phyloP scores from a whole-genome alignment of 176 grass and related monocot species.

The Aechmea fasciata region DNA sequence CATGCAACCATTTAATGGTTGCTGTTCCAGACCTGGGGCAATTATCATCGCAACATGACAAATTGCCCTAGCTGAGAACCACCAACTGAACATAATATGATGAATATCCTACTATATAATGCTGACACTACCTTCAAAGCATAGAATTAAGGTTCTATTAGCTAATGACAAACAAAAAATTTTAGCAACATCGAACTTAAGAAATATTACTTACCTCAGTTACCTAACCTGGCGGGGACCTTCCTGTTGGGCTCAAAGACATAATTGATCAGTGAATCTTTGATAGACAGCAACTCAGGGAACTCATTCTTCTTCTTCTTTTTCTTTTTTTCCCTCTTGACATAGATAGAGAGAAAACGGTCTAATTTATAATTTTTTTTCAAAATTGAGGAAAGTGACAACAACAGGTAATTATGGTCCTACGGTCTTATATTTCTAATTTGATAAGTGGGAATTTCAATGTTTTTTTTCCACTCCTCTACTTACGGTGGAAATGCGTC shows the following conservation, averaged over 20 bases:
- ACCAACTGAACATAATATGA: conserved; percentile 11
- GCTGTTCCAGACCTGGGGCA: conserved; percentile 23
- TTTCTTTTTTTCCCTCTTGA: too few relatives aligned
- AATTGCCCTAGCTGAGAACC: conserved; percentile 18
- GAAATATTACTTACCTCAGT: conserved; percentile 11
- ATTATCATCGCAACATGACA: conserved; percentile 8
- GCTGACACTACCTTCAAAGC: not conserved
- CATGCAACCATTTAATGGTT: too few relatives aligned
- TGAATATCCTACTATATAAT: conserved; percentile 5
- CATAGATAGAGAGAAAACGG: too few relatives aligned
- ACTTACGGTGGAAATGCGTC: too few relatives aligned
- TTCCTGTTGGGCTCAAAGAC: conserved; percentile 72
- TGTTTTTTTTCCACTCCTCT: too few relatives aligned
- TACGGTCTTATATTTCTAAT: too few relatives aligned
- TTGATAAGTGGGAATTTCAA: too few relatives aligned
- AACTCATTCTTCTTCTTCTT: conserved; percentile 78
- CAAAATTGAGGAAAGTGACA: too few relatives aligned
- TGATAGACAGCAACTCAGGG: conserved; percentile 59
- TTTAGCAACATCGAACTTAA: not conserved
- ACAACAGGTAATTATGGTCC: too few relatives aligned
- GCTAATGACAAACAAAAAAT: too few relatives aligned
- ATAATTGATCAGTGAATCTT: conserved; percentile 64
- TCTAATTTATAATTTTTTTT: too few relatives aligned
- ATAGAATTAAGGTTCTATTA: too few relatives aligned
- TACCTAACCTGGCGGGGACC: conserved; percentile 28